Conservation (phyloP, 1,284 basidiomycete species). For the Apiotrichum porosum region DNA sequence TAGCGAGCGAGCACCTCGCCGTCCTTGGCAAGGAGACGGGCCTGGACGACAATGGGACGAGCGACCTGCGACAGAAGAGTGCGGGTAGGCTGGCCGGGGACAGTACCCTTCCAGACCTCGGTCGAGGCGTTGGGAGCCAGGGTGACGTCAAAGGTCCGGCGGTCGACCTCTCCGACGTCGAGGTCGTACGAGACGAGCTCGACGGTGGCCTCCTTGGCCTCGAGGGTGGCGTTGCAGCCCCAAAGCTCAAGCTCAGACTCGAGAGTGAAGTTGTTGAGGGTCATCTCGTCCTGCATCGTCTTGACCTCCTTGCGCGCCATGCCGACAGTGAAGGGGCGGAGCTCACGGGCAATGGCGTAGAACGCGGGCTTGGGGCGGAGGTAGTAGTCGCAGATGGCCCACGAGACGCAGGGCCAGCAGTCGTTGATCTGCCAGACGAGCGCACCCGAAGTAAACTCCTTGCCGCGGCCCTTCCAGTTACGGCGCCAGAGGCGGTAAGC, state of each 20-base stretch:
- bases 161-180: conserved; percentile 50
- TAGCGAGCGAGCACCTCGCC: conserved; percentile 63
- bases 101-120: conserved; percentile 64
- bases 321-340: conserved; percentile 68
- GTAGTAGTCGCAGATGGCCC: conserved; percentile 74
- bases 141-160: conserved; percentile 54
- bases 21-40: conserved; percentile 56
- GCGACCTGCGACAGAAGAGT: conserved; percentile 63
- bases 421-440: conserved; percentile 80
- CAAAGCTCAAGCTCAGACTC: conserved; percentile 62
- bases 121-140: conserved; percentile 73
- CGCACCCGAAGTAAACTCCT: conserved; percentile 67
- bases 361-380: conserved; percentile 70
- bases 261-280: conserved; percentile 63
- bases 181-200: conserved; percentile 66
- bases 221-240: conserved; percentile 71
- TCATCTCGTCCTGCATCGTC: conserved; percentile 56
- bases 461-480: conserved; percentile 66
- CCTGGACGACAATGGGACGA: conserved; percentile 67
- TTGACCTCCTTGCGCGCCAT: conserved; percentile 63
- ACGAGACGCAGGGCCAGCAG: conserved; percentile 74
- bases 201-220: conserved; percentile 57
- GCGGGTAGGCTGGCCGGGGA: conserved; percentile 64
- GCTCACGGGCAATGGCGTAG: conserved; percentile 64
- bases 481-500: conserved; percentile 70